A percentile compares a stretch with the other conserved stretches of the same genome.
Evolutionary conservation across 2,329 filamentous ascomycete species (phyloP).

Genomic region (Colletotrichum sp.): DNA sequence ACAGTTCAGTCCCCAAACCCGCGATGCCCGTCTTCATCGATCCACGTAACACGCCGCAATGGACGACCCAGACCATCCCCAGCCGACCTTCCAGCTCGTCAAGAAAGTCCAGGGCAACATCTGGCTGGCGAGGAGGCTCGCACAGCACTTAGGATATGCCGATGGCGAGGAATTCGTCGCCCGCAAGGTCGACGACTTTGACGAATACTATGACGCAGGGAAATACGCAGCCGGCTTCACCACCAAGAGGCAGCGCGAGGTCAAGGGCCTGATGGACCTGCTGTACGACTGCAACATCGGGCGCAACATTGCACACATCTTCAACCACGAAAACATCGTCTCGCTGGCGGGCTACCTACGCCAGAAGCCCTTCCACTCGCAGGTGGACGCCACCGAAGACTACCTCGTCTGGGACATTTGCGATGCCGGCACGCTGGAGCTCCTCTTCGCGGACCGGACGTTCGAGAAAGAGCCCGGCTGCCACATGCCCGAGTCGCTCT

Average conservation of each 20-base stretch:
- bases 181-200: conserved; percentile 24
- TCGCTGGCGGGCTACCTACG: conserved; percentile 43
- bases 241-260: conserved; percentile 23
- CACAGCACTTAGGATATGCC: conserved; percentile 22
- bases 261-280: conserved; percentile 26
- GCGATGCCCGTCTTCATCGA: background rate
- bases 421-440: conserved; percentile 53
- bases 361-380: conserved; percentile 22
- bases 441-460: conserved; percentile 36
- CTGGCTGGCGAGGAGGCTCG: conserved; percentile 35
- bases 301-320: conserved; percentile 35
- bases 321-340: conserved; percentile 57
- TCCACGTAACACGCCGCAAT: background rate
- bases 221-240: conserved; percentile 8
- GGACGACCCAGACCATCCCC: background rate
- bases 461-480: conserved; percentile 24
- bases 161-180: conserved; percentile 37
- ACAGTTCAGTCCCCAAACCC: background rate
- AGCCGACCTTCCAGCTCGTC: conserved; percentile 31
- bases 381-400: conserved; percentile 25
- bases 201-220: conserved; percentile 6
- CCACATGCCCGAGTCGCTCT: conserved; percentile 56
- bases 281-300: conserved; percentile 33
- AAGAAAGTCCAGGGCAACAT: conserved; percentile 30
- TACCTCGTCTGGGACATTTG: conserved; percentile 57